phyloP scores from a whole-genome alignment of 805 yeast genomes.

The Brettanomyces naardenensis region DNA sequence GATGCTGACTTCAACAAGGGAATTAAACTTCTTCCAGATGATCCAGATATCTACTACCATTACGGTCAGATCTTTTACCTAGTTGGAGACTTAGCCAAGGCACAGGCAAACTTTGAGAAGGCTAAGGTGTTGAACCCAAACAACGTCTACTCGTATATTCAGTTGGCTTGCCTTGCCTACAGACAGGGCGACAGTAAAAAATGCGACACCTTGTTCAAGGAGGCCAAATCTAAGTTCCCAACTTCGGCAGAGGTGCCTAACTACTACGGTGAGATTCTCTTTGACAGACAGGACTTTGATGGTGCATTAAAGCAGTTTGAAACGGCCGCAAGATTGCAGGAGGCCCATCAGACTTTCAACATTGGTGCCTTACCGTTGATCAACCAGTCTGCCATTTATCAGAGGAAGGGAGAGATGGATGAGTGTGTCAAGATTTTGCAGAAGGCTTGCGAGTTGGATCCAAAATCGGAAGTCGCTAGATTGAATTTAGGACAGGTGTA shows the following conservation, averaged over 20 bases:
- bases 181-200: slow-evolving; percentile 56
- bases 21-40: slow-evolving; percentile 53
- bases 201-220: slow-evolving; percentile 57
- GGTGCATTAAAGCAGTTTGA: slow-evolving; percentile 82
- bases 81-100: slow-evolving; percentile 64
- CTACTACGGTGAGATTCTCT: slow-evolving; percentile 89
- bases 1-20: slow-evolving; percentile 66
- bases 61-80: slow-evolving; percentile 87
- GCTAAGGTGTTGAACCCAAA: slow-evolving; percentile 67
- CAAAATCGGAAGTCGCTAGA: slow-evolving; percentile 82
- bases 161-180: slow-evolving; percentile 86
- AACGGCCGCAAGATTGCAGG: slow-evolving; percentile 76
- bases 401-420: slow-evolving; percentile 45
- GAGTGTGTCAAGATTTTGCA: slow-evolving; percentile 60
- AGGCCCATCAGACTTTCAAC: slow-evolving; percentile 54
- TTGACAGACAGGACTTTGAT: slow-evolving; percentile 65
- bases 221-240: slow-evolving; percentile 70
- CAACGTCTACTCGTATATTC: slow-evolving; percentile 82
- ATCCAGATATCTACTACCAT: slow-evolving; percentile 86
- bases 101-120: slow-evolving; percentile 66
- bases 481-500: slow-evolving; percentile 87
- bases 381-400: slow-evolving; percentile 74
- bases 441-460: slow-evolving; percentile 76
- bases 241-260: slow-evolving; percentile 87
- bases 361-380: slow-evolving; percentile 86